Conservation (phyloP, 2,329 filamentous ascomycete genomes). For the Cordyceps farinosa region DNA sequence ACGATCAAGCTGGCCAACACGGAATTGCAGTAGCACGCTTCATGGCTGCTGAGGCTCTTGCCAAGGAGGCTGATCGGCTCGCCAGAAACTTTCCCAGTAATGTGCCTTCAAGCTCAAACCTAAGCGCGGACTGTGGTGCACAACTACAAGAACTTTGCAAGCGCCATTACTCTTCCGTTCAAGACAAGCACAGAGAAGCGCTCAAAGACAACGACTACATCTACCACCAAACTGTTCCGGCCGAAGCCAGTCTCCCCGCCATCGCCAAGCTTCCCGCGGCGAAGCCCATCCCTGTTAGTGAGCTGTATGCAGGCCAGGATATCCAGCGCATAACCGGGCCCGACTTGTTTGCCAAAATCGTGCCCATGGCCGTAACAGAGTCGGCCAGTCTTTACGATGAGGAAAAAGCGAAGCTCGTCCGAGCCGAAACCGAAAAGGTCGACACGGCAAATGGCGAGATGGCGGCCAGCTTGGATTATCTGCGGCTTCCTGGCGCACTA, state of each 20-base stretch:
- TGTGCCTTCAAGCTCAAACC: slow-evolving; percentile 75
- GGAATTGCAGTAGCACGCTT: slow-evolving; percentile 81
- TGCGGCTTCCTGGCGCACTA: slow-evolving; percentile 83
- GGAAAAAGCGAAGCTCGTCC: slow-evolving; percentile 92
- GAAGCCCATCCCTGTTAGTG: slow-evolving; percentile 94
- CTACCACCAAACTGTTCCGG: slow-evolving; percentile 89
- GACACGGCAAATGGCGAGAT: slow-evolving; percentile 93
- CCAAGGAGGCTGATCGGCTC: slow-evolving; percentile 72
- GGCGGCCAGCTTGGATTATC: slow-evolving; percentile 89
- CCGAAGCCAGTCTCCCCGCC: slow-evolving; percentile 73
- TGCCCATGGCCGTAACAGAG: slow-evolving; percentile 93
- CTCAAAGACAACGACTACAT: slow-evolving; percentile 97
- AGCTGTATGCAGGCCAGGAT: slow-evolving; percentile 94
- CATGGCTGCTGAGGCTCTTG: slow-evolving; percentile 73
- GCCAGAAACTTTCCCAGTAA: slow-evolving; percentile 78
- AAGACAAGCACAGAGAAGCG: slow-evolving; percentile 73
- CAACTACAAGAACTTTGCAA: slow-evolving; percentile 78
- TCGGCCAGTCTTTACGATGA: slow-evolving; percentile 96
- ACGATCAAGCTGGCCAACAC: slow-evolving; percentile 84
- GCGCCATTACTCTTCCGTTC: slow-evolving; percentile 73
- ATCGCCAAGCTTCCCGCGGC: slow-evolving; percentile 91
- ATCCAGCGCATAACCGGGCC: slow-evolving; percentile 96
- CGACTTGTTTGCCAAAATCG: slow-evolving; percentile 94
- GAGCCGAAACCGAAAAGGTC: slow-evolving; percentile 89
- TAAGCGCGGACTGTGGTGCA: slow-evolving; percentile 73